phyloP scores from a whole-genome alignment of 305 asterid species.

The Solanum aculeatissimum region DNA sequence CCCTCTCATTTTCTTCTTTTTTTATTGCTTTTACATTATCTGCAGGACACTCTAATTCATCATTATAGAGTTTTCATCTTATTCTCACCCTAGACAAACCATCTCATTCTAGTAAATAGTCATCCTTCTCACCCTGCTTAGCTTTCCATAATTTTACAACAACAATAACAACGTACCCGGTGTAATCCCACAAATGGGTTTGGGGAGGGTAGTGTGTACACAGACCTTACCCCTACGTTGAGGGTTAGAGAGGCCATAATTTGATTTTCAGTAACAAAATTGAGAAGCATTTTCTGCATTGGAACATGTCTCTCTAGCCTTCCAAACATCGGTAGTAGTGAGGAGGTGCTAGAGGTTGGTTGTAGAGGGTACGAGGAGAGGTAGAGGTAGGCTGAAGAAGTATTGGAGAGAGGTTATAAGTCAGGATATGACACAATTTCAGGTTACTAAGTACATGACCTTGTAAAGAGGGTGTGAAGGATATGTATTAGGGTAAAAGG shows the following conservation, averaged over 20 bases:
- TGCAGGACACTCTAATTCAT: not conserved
- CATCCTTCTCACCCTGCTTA: not conserved
- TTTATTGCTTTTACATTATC: not conserved
- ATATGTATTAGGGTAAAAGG: no score
- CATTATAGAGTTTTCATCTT: not conserved
- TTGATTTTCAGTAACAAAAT: not conserved
- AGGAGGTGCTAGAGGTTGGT: not conserved
- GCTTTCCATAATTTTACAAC: not conserved
- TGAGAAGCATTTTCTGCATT: not conserved
- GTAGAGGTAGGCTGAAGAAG: no score
- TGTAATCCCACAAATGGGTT: no score
- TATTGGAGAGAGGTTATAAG: no score
- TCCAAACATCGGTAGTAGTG: not conserved
- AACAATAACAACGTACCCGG: no score
- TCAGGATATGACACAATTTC: no score
- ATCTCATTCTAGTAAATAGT: not conserved
- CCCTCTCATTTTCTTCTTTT: not conserved
- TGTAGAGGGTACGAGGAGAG: no score
- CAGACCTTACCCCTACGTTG: no score
- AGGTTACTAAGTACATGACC: no score
- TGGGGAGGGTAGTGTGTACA: no score
- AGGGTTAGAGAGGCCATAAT: not conserved
- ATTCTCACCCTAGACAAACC: not conserved
- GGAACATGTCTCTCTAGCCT: not conserved
- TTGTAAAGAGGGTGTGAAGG: no score